phyloP scores from a whole-genome alignment of 176 grass and related monocot genomes.

The Cenchrus fungigraminus region DNA sequence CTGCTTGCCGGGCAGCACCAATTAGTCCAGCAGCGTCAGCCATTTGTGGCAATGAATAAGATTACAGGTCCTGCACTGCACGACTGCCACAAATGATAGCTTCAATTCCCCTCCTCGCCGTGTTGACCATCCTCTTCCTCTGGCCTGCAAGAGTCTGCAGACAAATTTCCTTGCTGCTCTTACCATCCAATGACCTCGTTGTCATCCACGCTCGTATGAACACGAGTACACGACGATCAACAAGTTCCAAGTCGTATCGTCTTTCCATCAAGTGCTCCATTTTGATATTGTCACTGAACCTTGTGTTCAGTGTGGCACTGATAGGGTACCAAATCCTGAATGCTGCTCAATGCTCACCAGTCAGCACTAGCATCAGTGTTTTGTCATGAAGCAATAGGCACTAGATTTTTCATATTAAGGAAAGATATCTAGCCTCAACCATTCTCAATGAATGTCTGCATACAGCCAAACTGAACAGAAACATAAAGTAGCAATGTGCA shows the following conservation, averaged over 20 bases:
- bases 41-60: not conserved
- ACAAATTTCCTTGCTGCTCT: not conserved
- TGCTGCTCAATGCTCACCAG: not conserved
- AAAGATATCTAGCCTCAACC: no score
- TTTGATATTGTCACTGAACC: not conserved
- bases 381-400: constrained; percentile 11
- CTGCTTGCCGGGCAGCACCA: no score
- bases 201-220: constrained; percentile 2
- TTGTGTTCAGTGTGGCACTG: constrained; percentile 6
- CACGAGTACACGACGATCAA: not conserved
- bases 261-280: not conserved
- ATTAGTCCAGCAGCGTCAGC: not conserved
- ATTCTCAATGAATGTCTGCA: no score
- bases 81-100: not conserved
- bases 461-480: no score
- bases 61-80: not conserved
- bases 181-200: not conserved
- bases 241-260: not conserved
- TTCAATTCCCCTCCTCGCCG: not conserved
- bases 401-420: not conserved
- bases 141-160: not conserved
- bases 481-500: no score
- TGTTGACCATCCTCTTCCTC: not conserved
- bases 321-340: not conserved
- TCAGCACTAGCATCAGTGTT: not conserved